A percentile compares a stretch with the other conserved stretches of the same genome.
phyloP scores from a whole-genome alignment of 495 filamentous ascomycete genomes.

The Entonaema liquescens region DNA sequence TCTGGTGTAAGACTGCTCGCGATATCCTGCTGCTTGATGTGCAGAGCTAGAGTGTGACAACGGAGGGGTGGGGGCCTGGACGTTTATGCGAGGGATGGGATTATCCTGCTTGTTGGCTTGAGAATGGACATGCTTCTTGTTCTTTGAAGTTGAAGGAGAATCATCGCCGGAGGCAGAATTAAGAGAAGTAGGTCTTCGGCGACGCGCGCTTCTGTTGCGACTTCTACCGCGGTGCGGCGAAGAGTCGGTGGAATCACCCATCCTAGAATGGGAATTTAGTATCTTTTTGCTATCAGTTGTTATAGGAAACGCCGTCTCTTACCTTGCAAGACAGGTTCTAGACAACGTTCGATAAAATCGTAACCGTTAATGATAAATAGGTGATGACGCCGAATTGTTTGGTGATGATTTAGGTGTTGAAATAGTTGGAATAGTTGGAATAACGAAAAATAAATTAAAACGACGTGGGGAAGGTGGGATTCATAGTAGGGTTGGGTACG shows the following conservation, averaged over 20 bases:
- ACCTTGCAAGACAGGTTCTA: neutral
- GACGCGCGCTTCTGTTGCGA: neutral
- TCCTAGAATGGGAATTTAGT: neutral
- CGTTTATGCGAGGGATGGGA: neutral
- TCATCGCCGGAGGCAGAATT: neutral
- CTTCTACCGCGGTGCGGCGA: neutral
- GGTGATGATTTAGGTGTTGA: neutral
- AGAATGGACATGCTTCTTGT: neutral
- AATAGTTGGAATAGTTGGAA: too few relatives aligned
- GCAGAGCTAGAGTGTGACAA: neutral
- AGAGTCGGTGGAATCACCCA: neutral
- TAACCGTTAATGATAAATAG: neutral
- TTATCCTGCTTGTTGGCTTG: neutral
- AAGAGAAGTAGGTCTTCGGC: neutral
- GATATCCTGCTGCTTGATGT: neutral
- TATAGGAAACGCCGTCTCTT: neutral
- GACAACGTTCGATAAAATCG: neutral
- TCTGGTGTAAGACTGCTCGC: neutral
- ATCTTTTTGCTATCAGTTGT: neutral
- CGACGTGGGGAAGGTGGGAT: neutral
- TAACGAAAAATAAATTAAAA: neutral
- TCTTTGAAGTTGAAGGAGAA: neutral
- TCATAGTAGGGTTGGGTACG: neutral
- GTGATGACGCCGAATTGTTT: neutral
- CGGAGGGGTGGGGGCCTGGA: neutral